Evolutionary conservation across 139 green algal genomes (phyloP), one percentile per base, ranked within the genome.

Genomic region (Diplosphaera chodatii): DNA sequence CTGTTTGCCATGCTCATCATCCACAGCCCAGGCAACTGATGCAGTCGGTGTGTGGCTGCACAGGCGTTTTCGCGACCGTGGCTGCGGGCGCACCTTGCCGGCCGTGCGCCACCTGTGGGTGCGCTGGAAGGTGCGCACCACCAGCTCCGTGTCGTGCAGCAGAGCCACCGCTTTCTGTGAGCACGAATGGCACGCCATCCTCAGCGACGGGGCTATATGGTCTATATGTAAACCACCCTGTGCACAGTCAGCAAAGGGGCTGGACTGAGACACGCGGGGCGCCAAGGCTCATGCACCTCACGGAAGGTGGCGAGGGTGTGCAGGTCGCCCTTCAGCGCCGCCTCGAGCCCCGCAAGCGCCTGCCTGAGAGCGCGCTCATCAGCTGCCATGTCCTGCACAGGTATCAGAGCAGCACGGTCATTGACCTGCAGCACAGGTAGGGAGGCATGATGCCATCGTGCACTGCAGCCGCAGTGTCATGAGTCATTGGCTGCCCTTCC

Each of bases 121-220:
- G 32, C 80, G 69, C 70, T 79, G 75, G 55, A 79, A 84, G 23
- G 78, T 71, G 55, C 83, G 70, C 23, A 82, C 32, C 18, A 74
- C 78, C 6, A 70, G 30, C 22, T 84, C 80, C 1, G 74, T 79
- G 40, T 79, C 66, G 25, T 70, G 66, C 31, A 80, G 31, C 34
- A 84, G 68, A 32, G 66, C 41, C 20, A 81, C 34, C 37, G 79
- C 79, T 20, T 68, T 37, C 40, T 84, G 64, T 13, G 70, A 27
- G 70, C 6, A 63, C 70, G n/a, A n/a, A n/a, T n/a, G n/a, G n/a
- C n/a, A n/a, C n/a, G n/a, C n/a, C n/a, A n/a, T n/a, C n/a, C n/a
- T n/a, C n/a, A n/a, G n/a, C n/a, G n/a, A n/a, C n/a, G n/a, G n/a
- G n/a, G n/a, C n/a, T n/a, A n/a, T n/a, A n/a, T n/a, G n/a, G n/a